Evolutionary conservation across 1,139 yeast genomes (phyloP).

Genomic region (Zygosaccharomyces pseudobailii): DNA sequence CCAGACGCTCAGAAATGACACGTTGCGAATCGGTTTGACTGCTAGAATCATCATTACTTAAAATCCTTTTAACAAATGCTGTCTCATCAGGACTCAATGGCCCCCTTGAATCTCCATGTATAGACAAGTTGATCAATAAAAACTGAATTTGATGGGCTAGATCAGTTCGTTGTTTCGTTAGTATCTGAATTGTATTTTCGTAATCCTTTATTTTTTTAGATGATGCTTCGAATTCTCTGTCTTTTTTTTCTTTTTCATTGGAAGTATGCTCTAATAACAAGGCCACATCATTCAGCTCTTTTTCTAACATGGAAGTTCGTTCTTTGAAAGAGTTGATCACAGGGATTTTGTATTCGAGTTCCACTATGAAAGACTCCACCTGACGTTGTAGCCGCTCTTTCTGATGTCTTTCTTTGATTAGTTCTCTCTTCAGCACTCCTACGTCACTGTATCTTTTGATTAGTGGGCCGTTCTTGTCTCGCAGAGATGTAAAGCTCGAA

Average conservation of each 20-base stretch:
- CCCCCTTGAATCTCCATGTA: conserved; percentile 41
- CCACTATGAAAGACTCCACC: conserved; percentile 64
- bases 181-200: conserved; percentile 38
- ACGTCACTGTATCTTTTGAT: conserved; percentile 60
- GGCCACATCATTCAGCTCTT: conserved; percentile 47
- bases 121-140: conserved; percentile 63
- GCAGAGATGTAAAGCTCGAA: conserved; percentile 21
- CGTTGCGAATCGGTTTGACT: conserved; percentile 57
- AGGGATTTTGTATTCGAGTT: conserved; percentile 79
- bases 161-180: conserved; percentile 60
- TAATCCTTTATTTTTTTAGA: conserved; percentile 37
- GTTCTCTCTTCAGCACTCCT: conserved; percentile 57
- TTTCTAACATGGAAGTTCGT: conserved; percentile 45
- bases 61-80: conserved; percentile 38
- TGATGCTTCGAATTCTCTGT: conserved; percentile 29
- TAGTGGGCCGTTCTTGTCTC: conserved; percentile 15
- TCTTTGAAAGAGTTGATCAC: conserved; percentile 63
- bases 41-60: conserved; percentile 29
- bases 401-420: conserved; percentile 65
- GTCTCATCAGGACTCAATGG: conserved; percentile 42
- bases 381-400: conserved; percentile 68
- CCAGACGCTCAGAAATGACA: conserved; percentile 66
- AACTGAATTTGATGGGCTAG: conserved; percentile 76
- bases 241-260: conserved; percentile 34
- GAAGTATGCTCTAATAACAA: conserved; percentile 44